Base-by-base conservation (phyloP, 2,329 filamentous ascomycete genomes). In the Trichophyton simii region DNA sequence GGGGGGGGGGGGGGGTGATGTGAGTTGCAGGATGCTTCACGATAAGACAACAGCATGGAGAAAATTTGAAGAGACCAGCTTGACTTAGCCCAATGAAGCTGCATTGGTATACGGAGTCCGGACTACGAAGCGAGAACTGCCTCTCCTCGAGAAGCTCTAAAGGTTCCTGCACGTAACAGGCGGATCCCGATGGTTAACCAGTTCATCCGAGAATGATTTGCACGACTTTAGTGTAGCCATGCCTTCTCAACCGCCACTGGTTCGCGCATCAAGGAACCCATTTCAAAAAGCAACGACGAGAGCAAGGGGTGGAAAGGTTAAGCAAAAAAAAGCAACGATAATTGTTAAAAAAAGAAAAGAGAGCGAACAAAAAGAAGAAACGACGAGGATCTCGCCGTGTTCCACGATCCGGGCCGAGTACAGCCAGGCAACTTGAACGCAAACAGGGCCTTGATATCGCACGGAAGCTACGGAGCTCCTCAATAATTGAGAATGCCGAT, bases 131-230 rank as follows among this genome's bases (percentile, higher is more conserved):
- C 50, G 50, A 54, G 50, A 11, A 44, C 34, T n/a, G 44, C 44
- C 7, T 22, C 28, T 34, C 25, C 50, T 54, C 28, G 15, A 18
- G 50, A 54, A 54, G 50, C 50, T 54, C 50, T 34, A 31, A 54
- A 15, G 13, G 50, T 34, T 34, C 7, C 28, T 34, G 50, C 28
- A 54, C 28, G 50, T 54, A 54, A 34, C 50, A 54, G 50, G 50
- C 50, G 50, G 50, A 54, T 54, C 50, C 50, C 28, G 50, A 54
- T 15, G 22, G 50, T 54, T 15, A 34, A 54, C 22, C 25, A 54
- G 50, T 54, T 34, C 50, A 54, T 54, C 50, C 50, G 50, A 54
- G 20, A 31, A 54, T 54, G 50, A 54, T 54, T 54, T 28, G n/a
- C 50, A 34, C 22, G 50, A 54, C 50, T 25, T 31, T 54, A 31